Percentiles rank a stretch among this genome's conserved stretches.
Conservation (phyloP, 2,329 filamentous ascomycete species). For the Ramularia collo-cygni region DNA sequence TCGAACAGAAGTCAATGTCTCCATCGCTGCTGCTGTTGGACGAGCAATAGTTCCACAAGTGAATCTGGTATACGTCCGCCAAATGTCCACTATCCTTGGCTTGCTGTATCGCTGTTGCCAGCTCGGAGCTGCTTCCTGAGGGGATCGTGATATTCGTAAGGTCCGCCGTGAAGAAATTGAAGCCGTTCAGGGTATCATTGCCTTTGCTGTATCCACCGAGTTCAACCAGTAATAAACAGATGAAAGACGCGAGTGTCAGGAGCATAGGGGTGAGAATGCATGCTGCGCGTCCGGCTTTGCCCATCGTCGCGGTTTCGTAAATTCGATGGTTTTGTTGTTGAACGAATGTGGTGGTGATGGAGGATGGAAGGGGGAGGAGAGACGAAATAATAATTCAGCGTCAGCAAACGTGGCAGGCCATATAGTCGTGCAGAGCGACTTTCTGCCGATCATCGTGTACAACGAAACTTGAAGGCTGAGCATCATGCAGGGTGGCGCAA, state of each 20-base stretch:
- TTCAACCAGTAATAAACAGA: slow-evolving; percentile 57
- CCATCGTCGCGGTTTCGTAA: slow-evolving; percentile 44
- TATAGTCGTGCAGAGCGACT: no score
- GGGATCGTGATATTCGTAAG: slow-evolving; percentile 30
- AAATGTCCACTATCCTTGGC: slow-evolving; percentile 43
- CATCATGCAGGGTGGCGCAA: not conserved
- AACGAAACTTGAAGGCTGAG: slow-evolving; percentile 2
- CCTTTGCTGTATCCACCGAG: slow-evolving; percentile 48
- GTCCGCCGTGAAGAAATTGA: slow-evolving; percentile 47
- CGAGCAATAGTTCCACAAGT: slow-evolving; percentile 81
- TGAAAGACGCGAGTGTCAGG: slow-evolving; percentile 68
- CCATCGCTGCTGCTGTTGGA: slow-evolving; percentile 35
- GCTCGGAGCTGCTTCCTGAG: slow-evolving; percentile 26
- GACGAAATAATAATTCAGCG: no score
- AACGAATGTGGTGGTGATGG: slow-evolving; percentile 1
- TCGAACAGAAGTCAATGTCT: slow-evolving; percentile 55
- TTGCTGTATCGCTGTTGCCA: slow-evolving; percentile 33
- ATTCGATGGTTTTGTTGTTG: no score
- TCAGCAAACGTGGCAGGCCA: no score
- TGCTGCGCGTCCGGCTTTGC: slow-evolving; percentile 68
- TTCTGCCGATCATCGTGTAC: no score
- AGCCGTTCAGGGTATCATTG: slow-evolving; percentile 14
- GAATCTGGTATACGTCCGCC: slow-evolving; percentile 70
- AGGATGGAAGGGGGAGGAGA: not conserved
- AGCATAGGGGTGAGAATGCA: slow-evolving; percentile 84